These are phyloP conservation scores for Camellia granthamiana DNA, from an alignment of 148 eudicot species.

Conservation along the genomic window DNA sequence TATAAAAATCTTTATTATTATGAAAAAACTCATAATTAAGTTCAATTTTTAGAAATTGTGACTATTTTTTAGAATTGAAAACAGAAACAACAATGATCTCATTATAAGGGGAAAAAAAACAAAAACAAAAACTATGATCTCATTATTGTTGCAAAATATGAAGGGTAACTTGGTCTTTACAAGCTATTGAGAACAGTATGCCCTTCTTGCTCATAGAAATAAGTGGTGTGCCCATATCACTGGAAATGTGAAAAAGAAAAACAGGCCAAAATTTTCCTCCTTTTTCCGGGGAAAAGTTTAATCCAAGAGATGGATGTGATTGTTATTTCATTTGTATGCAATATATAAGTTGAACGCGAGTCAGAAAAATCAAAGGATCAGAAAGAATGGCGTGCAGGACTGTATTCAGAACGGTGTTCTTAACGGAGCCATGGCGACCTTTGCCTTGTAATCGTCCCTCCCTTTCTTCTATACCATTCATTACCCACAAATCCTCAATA, in stretches of 20 bases:
- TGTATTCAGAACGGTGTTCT: conserved; percentile 43
- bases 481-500: conserved; percentile 2
- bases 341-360: neutral
- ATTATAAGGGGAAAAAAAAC: no score
- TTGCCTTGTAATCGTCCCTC: conserved; percentile 21
- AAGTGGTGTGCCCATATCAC: neutral
- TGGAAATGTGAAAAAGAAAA: neutral
- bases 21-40: no score
- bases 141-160: no score
- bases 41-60: no score
- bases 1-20: no score
- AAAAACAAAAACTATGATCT: no score
- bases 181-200: no score
- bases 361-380: neutral
- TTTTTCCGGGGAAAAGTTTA: neutral
- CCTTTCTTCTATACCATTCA: conserved; percentile 3
- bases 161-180: no score
- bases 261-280: neutral
- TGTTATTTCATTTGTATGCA: neutral
- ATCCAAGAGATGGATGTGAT: neutral
- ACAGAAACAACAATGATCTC: no score
- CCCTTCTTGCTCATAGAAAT: no score
- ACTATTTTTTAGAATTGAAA: no score
- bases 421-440: conserved; percentile 49
- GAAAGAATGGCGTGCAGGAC: conserved; percentile 59